Conservation (phyloP, 2,329 filamentous ascomycete genomes). For the Geosmithia morbida region DNA sequence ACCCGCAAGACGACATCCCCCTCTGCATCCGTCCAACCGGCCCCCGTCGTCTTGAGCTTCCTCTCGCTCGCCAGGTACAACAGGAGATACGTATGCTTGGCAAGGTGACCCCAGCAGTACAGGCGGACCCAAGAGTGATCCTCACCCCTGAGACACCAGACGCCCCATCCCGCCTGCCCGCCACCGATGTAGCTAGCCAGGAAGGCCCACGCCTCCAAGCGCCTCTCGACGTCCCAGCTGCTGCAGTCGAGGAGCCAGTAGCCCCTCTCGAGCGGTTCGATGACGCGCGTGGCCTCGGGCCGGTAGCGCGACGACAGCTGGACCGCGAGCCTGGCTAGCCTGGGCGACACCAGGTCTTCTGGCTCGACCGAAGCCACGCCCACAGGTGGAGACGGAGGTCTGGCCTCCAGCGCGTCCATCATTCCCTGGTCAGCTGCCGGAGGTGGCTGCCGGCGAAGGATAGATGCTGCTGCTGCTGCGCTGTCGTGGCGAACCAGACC, state of each 20-base stretch:
- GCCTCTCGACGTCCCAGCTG: slow-evolving; percentile 33
- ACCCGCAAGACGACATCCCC: slow-evolving; percentile 35
- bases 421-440: slow-evolving; percentile 5
- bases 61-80: slow-evolving; percentile 59
- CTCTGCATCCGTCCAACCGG: slow-evolving; percentile 52
- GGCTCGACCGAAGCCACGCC: slow-evolving; percentile 29
- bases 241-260: slow-evolving; percentile 56
- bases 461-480: slow-evolving; percentile 7
- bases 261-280: slow-evolving; percentile 53
- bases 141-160: slow-evolving; percentile 37
- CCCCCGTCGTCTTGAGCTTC: slow-evolving; percentile 39
- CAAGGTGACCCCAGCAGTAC: slow-evolving; percentile 67
- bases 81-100: slow-evolving; percentile 59
- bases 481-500: slow-evolving; percentile 2
- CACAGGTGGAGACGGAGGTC: slow-evolving; percentile 36
- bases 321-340: slow-evolving; percentile 35
- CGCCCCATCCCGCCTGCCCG: slow-evolving; percentile 52
- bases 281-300: slow-evolving; percentile 19
- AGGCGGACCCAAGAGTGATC: slow-evolving; percentile 37
- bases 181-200: slow-evolving; percentile 43
- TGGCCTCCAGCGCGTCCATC: slow-evolving; percentile 29
- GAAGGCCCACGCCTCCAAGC: slow-evolving; percentile 44
- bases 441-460: slow-evolving; percentile 4
- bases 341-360: slow-evolving; percentile 38
- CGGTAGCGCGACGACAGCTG: slow-evolving; percentile 37